Evolutionary conservation across 345 rosid species (phyloP), one percentile per base, ranked within the genome.

Genomic region (Citrus medica): DNA sequence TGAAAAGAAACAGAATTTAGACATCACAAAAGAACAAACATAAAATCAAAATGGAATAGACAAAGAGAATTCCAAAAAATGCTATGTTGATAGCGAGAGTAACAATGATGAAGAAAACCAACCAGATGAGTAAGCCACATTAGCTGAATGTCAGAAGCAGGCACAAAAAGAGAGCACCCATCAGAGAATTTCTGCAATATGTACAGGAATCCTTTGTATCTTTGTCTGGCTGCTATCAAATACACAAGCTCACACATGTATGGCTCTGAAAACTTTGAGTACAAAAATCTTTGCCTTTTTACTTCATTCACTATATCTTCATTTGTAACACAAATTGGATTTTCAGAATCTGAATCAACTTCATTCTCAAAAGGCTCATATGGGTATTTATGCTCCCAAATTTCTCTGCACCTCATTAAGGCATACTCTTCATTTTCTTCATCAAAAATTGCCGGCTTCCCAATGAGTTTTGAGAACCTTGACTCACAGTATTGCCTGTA

Each of bases 91-190:
- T 22, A 9, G 4, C 3, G 2, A 21, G 12, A 51, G 53, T 21
- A 60, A 22, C n/a, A 65, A 81, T 53, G 28, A 59, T n/a, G 28
- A n/a, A 59, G 25, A 59, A 17, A 65, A 79, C 84, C 30, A 63
- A 92, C 97, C 94, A 91, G 90, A 81, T 91, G 98, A 10, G 94
- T 88, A 17, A 92, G 82, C 93, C 93, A 90, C 93, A 95, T 91
- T n/a, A 95, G 84, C 33, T 89, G 71, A 76, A 93, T 88, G 82
- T 95, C 98, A 67, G 78, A 76, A 86, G 90, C 79, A 46, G 96
- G 98, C 82, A 91, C 87, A 9, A 93, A 84, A 28, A 79, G 79
- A 37, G 85, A 79, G 64, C 85, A 42, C 71, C 82, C 89, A 58
- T 87, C 91, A 2, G 82, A 73, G 30, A 85, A 84, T 67, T 83